A percentile compares a stretch with the other conserved stretches of the same genome.
phyloP scores from a whole-genome alignment of 495 filamentous ascomycete species.

The Filosporella fistucella region DNA sequence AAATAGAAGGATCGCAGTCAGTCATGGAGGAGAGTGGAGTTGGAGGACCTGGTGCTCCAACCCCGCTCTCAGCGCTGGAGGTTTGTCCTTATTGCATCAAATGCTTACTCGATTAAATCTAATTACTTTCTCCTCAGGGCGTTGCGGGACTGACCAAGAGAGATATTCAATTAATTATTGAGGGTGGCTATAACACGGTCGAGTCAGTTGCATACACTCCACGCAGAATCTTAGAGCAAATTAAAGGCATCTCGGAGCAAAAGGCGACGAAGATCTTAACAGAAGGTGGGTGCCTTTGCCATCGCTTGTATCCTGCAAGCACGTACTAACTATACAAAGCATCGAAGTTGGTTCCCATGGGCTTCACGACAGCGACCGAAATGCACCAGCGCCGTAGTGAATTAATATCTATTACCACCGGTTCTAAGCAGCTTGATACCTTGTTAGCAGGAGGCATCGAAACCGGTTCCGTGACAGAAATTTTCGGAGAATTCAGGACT shows the following conservation, averaged over 20 bases:
- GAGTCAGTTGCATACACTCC: conserved; percentile 96
- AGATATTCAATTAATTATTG: conserved; percentile 87
- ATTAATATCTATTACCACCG: conserved; percentile 95
- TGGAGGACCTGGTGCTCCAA: conserved; percentile 87
- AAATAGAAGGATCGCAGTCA: conserved; percentile 23
- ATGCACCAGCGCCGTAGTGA: conserved; percentile 97
- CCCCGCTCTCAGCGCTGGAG: conserved; percentile 84
- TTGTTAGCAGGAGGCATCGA: conserved; percentile 92
- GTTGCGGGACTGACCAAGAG: conserved; percentile 83
- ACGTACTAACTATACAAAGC: conserved; percentile 41
- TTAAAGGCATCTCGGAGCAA: conserved; percentile 95
- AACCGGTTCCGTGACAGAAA: conserved; percentile 96
- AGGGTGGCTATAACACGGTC: conserved; percentile 91
- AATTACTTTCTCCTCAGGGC: conserved; percentile 46
- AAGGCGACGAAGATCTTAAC: conserved; percentile 92
- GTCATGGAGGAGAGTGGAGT: conserved; percentile 38
- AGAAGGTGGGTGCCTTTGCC: conserved; percentile 58
- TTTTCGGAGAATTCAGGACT: conserved; percentile 97
- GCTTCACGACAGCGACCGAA: conserved; percentile 98
- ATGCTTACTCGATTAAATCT: not conserved
- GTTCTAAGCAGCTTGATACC: conserved; percentile 94
- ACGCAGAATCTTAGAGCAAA: conserved; percentile 77
- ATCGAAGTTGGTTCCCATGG: conserved; percentile 94
- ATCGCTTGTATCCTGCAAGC: not conserved
- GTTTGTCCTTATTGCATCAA: conserved; percentile 39